These are phyloP conservation scores for Diplodia sapinea DNA, from an alignment of 2,329 filamentous ascomycete species.

Conservation along the genomic window DNA sequence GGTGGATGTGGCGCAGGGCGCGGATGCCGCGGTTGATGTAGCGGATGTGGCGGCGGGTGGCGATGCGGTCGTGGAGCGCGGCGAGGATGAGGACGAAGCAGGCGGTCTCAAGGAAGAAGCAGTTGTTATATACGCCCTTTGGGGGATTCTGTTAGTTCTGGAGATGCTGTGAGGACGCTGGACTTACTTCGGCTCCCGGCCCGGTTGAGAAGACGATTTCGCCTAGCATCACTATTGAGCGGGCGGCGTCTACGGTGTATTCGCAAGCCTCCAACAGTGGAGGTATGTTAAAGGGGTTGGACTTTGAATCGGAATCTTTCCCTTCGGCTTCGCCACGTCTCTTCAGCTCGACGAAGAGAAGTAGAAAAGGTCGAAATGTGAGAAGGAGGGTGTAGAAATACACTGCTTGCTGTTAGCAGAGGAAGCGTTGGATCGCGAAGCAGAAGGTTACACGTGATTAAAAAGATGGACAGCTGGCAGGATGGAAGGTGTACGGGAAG, in stretches of 20 bases:
- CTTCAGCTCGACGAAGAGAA: constrained; percentile 29
- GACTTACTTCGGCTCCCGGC: constrained; percentile 18
- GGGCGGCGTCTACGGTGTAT: constrained; percentile 26
- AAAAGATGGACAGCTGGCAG: not conserved
- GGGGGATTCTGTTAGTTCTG: too few species aligned
- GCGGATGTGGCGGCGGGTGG: constrained; percentile 22
- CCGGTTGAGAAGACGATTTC: constrained; percentile 20
- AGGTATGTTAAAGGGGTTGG: constrained; percentile 28
- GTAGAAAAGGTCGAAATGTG: constrained; percentile 28
- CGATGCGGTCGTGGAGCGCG: constrained; percentile 19
- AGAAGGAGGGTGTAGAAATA: constrained; percentile 28
- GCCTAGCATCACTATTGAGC: constrained; percentile 23
- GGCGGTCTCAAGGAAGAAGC: constrained; percentile 30
- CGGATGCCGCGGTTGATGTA: constrained; percentile 29
- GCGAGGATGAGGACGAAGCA: constrained; percentile 30
- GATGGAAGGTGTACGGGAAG: not conserved
- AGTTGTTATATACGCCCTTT: constrained; percentile 28
- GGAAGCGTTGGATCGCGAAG: not conserved
- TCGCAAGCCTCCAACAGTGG: constrained; percentile 30
- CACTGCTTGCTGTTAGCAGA: not conserved
- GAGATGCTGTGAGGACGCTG: not conserved
- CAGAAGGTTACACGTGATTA: not conserved
- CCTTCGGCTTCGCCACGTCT: constrained; percentile 25
- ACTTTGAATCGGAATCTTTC: constrained; percentile 6
- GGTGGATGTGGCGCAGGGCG: constrained; percentile 18